These are phyloP conservation scores for Cordyceps cicadae DNA, from an alignment of 2,329 filamentous ascomycete species.

Conservation along the genomic window DNA sequence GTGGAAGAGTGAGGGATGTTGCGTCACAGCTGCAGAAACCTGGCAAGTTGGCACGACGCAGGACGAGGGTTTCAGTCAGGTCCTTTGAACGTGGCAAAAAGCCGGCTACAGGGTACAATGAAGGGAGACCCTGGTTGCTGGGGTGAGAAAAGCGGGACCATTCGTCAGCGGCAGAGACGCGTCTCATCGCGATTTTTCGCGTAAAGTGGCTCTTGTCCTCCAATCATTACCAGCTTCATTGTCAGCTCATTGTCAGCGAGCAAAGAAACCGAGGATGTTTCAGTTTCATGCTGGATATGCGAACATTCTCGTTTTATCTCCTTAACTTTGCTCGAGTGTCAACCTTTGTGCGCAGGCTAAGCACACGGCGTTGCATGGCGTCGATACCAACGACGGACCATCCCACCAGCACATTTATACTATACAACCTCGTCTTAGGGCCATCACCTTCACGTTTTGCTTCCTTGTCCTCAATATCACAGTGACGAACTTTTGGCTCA, in stretches of 20 bases:
- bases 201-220: conserved; percentile 10
- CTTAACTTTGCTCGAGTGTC: not conserved
- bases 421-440: not conserved
- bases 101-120: not conserved
- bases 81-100: not conserved
- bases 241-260: not conserved
- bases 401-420: not conserved
- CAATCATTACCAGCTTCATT: not conserved
- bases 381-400: not conserved
- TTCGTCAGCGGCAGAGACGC: conserved; percentile 8
- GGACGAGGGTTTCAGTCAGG: not conserved
- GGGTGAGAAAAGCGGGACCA: not conserved
- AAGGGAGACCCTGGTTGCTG: not conserved
- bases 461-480: not conserved
- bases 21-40: conserved; percentile 10
- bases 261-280: not conserved
- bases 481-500: not conserved
- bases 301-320: too few species aligned
- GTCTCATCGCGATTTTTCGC: conserved; percentile 14
- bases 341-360: not conserved
- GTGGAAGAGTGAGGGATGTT: not conserved
- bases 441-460: not conserved
- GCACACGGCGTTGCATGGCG: not conserved
- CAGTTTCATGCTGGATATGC: too few species aligned
- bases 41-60: not conserved